Evolutionary conservation across 352 stramenopile genomes (phyloP), one percentile per base, ranked within the genome.

Genomic region (Aphanomyces stellatus): DNA sequence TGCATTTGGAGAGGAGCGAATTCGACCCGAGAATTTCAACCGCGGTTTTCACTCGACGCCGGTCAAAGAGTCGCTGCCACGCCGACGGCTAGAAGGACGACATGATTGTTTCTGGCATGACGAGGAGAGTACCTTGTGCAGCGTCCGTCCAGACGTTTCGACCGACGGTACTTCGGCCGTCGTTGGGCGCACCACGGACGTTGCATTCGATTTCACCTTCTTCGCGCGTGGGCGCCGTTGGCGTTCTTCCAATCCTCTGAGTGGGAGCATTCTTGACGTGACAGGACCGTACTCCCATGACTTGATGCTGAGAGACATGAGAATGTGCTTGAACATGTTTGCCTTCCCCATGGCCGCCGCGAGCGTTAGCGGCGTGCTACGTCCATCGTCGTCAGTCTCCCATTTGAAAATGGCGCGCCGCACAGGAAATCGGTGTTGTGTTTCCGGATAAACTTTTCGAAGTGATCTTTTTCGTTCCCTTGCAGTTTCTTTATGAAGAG

Each of bases 231-330:
- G 49, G 7, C 49, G 49, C 10, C 49, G 30, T 11, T 15, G 13
- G 19, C 49, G 75, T 60, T 85, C 76, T 62, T 90, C 81, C 1
- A 90, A 65, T 27, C 82, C 78, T 0, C 76, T 70, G 2, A 90
- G 70, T 1, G 79, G 79, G 24, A 88, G 73, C 42, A 82, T 76
- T 7, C 78, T 64, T 2, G 77, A 76, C 42, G 74, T 85, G 41
- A 88, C 82, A 4, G 81, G 81, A 3, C 76, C 81, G 62, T 79
- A 90, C 22, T 57, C 64, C 81, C 81, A 90, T 35, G 79, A 71
- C 19, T 80, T 65, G 0, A 71, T 77, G 13, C 76, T 78, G 3
- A 75, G 75, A 3, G 75, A 70, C 62, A 75, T 71, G 28, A 90
- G 65, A 19, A 90, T 72, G 41, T 86, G 76, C 60, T 86, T 65